Conservation (phyloP, 2,329 filamentous ascomycete species). For the Coniochaeta hoffmannii region DNA sequence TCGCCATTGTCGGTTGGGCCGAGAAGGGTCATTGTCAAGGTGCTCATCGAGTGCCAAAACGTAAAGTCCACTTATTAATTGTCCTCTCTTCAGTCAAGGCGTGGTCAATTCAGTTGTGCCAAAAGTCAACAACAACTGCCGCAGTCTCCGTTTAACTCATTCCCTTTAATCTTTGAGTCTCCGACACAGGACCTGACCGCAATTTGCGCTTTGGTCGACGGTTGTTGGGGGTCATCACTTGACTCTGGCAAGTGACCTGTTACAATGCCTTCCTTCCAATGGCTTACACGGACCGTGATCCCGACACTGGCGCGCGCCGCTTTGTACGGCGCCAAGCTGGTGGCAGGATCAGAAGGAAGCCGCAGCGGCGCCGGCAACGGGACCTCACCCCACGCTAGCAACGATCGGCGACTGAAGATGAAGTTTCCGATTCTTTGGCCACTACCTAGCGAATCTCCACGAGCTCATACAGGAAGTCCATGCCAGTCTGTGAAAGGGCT, state of each 20-base stretch:
- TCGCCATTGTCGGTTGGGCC: conserved; percentile 39
- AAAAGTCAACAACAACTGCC: too few relatives aligned
- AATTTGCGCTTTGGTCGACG: neutral
- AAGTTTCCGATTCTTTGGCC: too few relatives aligned
- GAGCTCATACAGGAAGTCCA: too few relatives aligned
- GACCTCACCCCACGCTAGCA: neutral
- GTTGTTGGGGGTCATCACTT: neutral
- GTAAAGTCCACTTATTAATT: too few relatives aligned
- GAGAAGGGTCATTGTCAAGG: conserved; percentile 20
- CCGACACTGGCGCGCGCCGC: neutral
- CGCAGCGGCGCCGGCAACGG: neutral
- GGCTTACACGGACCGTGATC: neutral
- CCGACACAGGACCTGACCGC: neutral
- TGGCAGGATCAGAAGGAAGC: neutral
- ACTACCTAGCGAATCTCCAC: too few relatives aligned
- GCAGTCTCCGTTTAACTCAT: too few relatives aligned
- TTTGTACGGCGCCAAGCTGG: neutral
- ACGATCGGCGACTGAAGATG: too few relatives aligned
- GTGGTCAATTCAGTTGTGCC: neutral
- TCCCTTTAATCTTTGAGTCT: too few relatives aligned
- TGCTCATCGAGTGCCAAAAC: too few relatives aligned
- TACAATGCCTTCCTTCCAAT: too few relatives aligned
- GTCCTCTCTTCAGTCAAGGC: neutral
- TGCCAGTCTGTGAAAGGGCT: too few relatives aligned
- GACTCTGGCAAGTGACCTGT: neutral